These are phyloP conservation scores for Ophiognomonia clavigignenti-juglandacearum DNA, from an alignment of 2,329 filamentous ascomycete species.

Conservation along the genomic window DNA sequence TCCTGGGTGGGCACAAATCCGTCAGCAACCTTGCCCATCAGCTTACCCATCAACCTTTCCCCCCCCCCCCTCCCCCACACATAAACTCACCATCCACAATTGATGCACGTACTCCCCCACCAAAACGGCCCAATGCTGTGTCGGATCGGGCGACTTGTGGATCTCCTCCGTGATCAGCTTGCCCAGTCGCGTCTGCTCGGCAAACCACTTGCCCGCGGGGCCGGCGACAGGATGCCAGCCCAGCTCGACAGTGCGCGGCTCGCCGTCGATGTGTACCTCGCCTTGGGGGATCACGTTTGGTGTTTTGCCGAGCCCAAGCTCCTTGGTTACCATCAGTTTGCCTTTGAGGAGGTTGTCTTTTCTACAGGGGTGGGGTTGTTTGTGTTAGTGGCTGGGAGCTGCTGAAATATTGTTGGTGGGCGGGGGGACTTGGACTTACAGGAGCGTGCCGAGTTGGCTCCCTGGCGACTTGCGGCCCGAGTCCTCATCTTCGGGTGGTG, in stretches of 20 bases:
- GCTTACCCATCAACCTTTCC: too few relatives aligned
- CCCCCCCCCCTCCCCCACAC: too few relatives aligned
- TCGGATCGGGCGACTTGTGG: slow-evolving; percentile 52
- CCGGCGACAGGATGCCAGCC: slow-evolving; percentile 57
- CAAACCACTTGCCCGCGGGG: slow-evolving; percentile 53
- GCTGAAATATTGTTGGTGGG: neutral
- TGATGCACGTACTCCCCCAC: slow-evolving; percentile 52
- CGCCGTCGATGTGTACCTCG: slow-evolving; percentile 31
- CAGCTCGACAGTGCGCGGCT: slow-evolving; percentile 41
- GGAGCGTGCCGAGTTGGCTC: slow-evolving; percentile 8
- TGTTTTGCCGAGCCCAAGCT: slow-evolving; percentile 37
- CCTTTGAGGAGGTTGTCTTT: slow-evolving; percentile 33
- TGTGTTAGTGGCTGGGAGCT: neutral
- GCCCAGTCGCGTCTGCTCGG: slow-evolving; percentile 49
- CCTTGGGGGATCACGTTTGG: slow-evolving; percentile 39
- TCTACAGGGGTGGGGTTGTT: neutral
- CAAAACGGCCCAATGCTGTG: slow-evolving; percentile 56
- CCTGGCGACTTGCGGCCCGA: slow-evolving; percentile 7
- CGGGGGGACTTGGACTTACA: slow-evolving; percentile 1
- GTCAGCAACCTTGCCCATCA: too few relatives aligned
- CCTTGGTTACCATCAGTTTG: slow-evolving; percentile 35
- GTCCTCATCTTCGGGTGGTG: neutral
- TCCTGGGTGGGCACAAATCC: too few relatives aligned
- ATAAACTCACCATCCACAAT: slow-evolving; percentile 54
- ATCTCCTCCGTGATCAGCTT: slow-evolving; percentile 52